A percentile compares a stretch with the other conserved stretches of the same genome.
phyloP scores from a whole-genome alignment of 2,329 filamentous ascomycete species.

The Alternaria arborescens region DNA sequence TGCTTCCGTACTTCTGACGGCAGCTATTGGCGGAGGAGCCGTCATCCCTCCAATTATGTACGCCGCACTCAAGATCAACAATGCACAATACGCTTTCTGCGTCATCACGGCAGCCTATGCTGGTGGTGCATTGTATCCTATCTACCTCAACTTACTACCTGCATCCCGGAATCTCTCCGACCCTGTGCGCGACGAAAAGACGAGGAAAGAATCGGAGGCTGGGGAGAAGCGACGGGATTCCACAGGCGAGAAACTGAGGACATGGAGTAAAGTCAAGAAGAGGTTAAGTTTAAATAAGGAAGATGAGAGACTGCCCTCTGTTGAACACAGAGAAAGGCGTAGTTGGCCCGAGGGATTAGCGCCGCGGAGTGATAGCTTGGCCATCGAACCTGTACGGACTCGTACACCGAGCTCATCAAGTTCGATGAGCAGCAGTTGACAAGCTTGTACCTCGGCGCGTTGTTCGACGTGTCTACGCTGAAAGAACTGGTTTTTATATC shows the following conservation, averaged over 20 bases:
- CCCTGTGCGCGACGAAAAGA: slow-evolving; percentile 52
- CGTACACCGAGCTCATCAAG: slow-evolving; percentile 18
- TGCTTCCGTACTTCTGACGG: slow-evolving; percentile 62
- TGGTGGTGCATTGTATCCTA: slow-evolving; percentile 61
- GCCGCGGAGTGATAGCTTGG: slow-evolving; percentile 22
- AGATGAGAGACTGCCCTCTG: slow-evolving; percentile 32
- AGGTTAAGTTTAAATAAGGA: slow-evolving; percentile 31
- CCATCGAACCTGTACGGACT: slow-evolving; percentile 22
- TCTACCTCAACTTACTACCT: slow-evolving; percentile 62
- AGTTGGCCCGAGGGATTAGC: slow-evolving; percentile 44
- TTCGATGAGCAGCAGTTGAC: slow-evolving; percentile 9
- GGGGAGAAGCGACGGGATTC: slow-evolving; percentile 35
- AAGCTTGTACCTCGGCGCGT: not conserved
- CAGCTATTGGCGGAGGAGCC: slow-evolving; percentile 64
- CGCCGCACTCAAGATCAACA: slow-evolving; percentile 52
- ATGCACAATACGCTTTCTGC: slow-evolving; percentile 60
- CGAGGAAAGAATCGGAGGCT: slow-evolving; percentile 33
- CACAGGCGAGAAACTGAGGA: slow-evolving; percentile 25
- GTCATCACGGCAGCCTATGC: slow-evolving; percentile 63
- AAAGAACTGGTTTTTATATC: not conserved
- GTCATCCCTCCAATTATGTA: slow-evolving; percentile 65
- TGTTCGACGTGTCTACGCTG: not conserved
- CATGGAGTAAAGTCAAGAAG: slow-evolving; percentile 37
- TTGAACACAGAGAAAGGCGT: slow-evolving; percentile 44
- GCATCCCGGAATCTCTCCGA: slow-evolving; percentile 61